phyloP scores from a whole-genome alignment of 768 basidiomycete species.

The Podaxis sp. region DNA sequence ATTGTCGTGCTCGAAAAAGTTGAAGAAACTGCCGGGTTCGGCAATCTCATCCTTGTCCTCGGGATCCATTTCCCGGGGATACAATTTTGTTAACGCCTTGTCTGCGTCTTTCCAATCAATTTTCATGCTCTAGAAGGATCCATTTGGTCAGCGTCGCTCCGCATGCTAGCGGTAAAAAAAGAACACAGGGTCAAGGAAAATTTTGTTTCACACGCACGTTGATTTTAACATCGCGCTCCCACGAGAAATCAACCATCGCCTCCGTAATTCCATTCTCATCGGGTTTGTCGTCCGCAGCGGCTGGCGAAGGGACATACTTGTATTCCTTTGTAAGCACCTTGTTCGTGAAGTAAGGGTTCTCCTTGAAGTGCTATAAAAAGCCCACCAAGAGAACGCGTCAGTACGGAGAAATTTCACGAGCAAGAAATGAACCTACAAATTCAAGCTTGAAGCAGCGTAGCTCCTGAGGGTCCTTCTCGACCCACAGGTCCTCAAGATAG shows the following conservation, averaged over 20 bases:
- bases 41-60: slow-evolving; percentile 60
- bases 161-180: slow-evolving; percentile 5
- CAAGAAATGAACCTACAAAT: slow-evolving; percentile 62
- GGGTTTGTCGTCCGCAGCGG: slow-evolving; percentile 51
- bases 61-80: slow-evolving; percentile 63
- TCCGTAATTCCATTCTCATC: slow-evolving; percentile 76
- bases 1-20: slow-evolving; percentile 69
- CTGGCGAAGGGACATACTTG: slow-evolving; percentile 60
- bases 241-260: slow-evolving; percentile 77
- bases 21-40: slow-evolving; percentile 85
- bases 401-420: neutral
- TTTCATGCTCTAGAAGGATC: slow-evolving; percentile 47
- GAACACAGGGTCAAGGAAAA: neutral
- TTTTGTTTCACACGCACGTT: slow-evolving; percentile 43
- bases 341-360: slow-evolving; percentile 83
- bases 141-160: neutral
- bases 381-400: neutral
- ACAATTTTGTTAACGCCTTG: slow-evolving; percentile 74
- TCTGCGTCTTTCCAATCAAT: slow-evolving; percentile 81
- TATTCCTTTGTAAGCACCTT: slow-evolving; percentile 79
- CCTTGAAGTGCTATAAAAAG: slow-evolving; percentile 67
- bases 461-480: slow-evolving; percentile 69
- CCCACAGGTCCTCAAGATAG: slow-evolving; percentile 85
- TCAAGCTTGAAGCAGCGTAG: slow-evolving; percentile 81
- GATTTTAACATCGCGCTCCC: slow-evolving; percentile 70